Evolutionary conservation across 2,329 filamentous ascomycete genomes (phyloP), one percentile per base, ranked within the genome.

Genomic region (Apiospora marii): DNA sequence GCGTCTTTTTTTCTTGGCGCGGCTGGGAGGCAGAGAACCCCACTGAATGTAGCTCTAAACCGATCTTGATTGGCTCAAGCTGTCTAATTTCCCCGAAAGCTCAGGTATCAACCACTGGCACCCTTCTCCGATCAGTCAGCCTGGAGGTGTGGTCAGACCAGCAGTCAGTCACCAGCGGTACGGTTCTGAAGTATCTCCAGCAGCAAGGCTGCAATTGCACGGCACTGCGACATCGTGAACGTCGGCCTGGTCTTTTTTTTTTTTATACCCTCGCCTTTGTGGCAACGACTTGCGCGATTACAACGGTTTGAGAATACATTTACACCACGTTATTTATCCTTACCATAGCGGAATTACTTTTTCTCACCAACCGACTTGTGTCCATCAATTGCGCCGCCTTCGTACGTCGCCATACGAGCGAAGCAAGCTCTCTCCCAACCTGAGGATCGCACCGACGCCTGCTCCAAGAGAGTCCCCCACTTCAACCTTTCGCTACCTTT

Each of bases 401-500:
- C 19, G 34, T n/a, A 64, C 58, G 8, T 64, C 34, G 58, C 58
- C 58, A 64, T 34, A 34, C 30, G 10, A n/a, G n/a, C 34, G 22
- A 64, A 64, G 58, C 58, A 34, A 64, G 58, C 58, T 64, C 58
- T 64, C 58, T 64, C 58, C 51, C 34, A 64, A 64, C 58, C 58
- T 64, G 58, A 37, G 34, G 30, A 64, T 64, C 58, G 58, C 30
- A 64, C 34, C 58, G 58, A 41, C 58, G 34, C 58, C 58, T 64
- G 58, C 58, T n/a, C 58, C 30, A 64, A 64, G 58, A 64, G 58
- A n/a, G 58, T 64, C 58, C 58, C 58, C 58, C 58, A 64, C 58
- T 64, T 64, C 58, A 41, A 64, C 19, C 58, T 64, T 41, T 41
- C 34, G 58, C 58, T 64, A 30, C 34, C 58, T 64, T 64, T 64